Percentiles rank a stretch among this genome's conserved stretches.
Conservation (phyloP, 2,329 filamentous ascomycete species). For the Aspergillus piperis region DNA sequence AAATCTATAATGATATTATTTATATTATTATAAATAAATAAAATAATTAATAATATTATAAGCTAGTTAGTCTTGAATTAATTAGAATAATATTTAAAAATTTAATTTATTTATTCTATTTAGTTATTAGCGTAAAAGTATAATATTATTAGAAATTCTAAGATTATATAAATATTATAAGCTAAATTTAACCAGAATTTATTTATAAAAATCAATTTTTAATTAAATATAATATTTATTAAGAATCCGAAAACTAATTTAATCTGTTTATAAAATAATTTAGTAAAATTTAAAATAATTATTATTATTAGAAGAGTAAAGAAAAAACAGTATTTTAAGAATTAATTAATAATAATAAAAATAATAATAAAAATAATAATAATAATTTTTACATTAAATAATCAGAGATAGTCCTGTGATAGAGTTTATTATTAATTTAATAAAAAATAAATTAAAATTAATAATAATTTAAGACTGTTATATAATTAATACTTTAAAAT, state of each 20-base stretch:
- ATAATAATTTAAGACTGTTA: background rate
- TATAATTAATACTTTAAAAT: background rate
- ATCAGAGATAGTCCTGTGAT: background rate
- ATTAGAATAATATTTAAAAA: no score
- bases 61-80: no score
- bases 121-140: no score
- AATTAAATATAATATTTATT: background rate
- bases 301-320: background rate
- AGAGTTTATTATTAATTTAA: background rate
- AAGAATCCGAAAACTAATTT: background rate
- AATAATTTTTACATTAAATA: background rate
- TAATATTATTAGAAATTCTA: no score
- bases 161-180: background rate
- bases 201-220: background rate
- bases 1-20: no score
- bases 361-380: background rate
- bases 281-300: fast-evolving
- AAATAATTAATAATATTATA: no score
- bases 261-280: background rate
- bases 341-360: background rate
- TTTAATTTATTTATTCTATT: no score
- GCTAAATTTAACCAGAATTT: background rate
- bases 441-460: background rate
- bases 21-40: no score
- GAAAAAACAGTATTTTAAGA: no score